Percentiles rank a stretch among this genome's conserved stretches.
phyloP scores from a whole-genome alignment of 2,329 filamentous ascomycete genomes.

The Colletotrichum tamarilloi region DNA sequence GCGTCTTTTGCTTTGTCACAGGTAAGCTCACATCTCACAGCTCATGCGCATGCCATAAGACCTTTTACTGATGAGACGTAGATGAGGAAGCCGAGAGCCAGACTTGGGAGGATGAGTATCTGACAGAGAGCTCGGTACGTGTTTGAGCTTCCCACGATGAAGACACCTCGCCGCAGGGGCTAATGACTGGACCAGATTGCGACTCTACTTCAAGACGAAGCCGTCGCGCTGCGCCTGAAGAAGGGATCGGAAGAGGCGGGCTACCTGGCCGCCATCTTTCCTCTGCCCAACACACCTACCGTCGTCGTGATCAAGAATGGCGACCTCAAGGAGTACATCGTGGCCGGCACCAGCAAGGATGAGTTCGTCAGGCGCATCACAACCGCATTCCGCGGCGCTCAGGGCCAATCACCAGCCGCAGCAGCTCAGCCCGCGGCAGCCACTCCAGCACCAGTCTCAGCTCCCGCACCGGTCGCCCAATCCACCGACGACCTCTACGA shows the following conservation, averaged over 20 bases:
- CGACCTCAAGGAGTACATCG: conserved; percentile 80
- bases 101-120: conserved; percentile 78
- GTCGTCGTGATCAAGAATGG: conserved; percentile 85
- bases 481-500: conserved; percentile 4
- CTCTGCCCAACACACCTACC: conserved; percentile 81
- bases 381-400: conserved; percentile 43
- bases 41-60: neutral
- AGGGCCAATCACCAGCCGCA: neutral
- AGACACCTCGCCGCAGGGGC: neutral
- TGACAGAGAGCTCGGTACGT: conserved; percentile 66
- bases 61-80: conserved; percentile 45
- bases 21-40: conserved; percentile 58
- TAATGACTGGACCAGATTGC: conserved; percentile 10
- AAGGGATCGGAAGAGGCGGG: conserved; percentile 83
- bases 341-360: conserved; percentile 70
- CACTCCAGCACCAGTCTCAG: neutral
- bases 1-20: conserved; percentile 86
- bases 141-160: neutral
- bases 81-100: conserved; percentile 77
- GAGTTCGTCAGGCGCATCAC: conserved; percentile 72
- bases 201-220: conserved; percentile 50
- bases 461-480: neutral
- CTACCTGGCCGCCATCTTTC: conserved; percentile 85
- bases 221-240: conserved; percentile 76
- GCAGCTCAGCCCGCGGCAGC: neutral